phyloP scores from a whole-genome alignment of 768 basidiomycete species.

The Porpolomopsis calyptriformis region DNA sequence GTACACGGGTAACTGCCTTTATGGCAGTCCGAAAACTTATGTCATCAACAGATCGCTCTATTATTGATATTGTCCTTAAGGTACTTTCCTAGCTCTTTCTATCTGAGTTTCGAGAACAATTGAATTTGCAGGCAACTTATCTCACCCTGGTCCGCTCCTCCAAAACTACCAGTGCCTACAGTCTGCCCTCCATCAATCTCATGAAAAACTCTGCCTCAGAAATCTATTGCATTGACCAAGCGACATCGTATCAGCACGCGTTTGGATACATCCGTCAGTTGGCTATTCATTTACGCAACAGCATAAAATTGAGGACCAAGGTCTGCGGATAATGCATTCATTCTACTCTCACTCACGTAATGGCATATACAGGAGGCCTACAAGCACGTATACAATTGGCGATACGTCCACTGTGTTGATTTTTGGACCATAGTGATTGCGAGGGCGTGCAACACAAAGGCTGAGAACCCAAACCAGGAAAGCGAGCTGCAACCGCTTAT shows the following conservation, averaged over 20 bases:
- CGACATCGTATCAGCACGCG: conserved; percentile 79
- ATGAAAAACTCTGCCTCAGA: conserved; percentile 98
- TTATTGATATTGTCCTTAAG: conserved; percentile 81
- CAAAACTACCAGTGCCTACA: conserved; percentile 78
- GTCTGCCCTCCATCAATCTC: conserved; percentile 82
- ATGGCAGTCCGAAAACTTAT: conserved; percentile 75
- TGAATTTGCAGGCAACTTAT: conserved; percentile 62
- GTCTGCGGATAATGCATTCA: conserved; percentile 22
- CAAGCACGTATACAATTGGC: conserved; percentile 98
- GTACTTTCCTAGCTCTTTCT: conserved; percentile 28
- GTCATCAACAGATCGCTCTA: conserved; percentile 63
- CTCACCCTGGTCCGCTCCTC: conserved; percentile 73
- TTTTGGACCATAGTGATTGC: conserved; percentile 91
- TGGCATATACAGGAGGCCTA: conserved; percentile 59
- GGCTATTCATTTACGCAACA: conserved; percentile 83
- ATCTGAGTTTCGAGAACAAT: conserved; percentile 1
- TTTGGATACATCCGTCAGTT: conserved; percentile 94
- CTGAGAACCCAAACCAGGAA: conserved; percentile 43
- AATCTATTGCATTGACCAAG: conserved; percentile 70
- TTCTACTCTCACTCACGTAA: not conserved
- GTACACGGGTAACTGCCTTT: conserved; percentile 75
- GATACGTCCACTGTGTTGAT: conserved; percentile 90
- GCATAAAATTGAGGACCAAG: conserved; percentile 83
- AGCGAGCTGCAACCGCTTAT: conserved; percentile 82
- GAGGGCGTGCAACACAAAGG: conserved; percentile 59